These are phyloP conservation scores for Plenodomus lindquistii DNA, from an alignment of 2,329 filamentous ascomycete genomes.

Conservation along the genomic window DNA sequence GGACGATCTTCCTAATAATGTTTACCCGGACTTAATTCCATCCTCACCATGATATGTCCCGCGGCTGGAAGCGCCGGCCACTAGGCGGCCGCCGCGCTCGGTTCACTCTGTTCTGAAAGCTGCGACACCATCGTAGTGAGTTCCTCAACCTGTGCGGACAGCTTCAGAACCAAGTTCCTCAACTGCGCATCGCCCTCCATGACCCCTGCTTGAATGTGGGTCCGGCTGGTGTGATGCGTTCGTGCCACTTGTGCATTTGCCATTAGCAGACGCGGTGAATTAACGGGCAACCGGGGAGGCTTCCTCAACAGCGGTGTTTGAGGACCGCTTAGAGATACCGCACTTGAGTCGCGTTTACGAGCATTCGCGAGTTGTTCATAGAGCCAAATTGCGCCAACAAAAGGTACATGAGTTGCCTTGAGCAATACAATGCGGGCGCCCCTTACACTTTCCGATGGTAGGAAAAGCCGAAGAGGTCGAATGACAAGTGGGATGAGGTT, in stretches of 20 bases:
- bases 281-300: constrained; percentile 34
- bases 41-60: constrained; percentile 12
- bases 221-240: constrained; percentile 20
- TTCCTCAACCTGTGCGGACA: constrained; percentile 45
- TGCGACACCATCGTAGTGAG: constrained; percentile 45
- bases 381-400: constrained; percentile 69
- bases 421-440: constrained; percentile 61
- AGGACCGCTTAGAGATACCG: constrained; percentile 38
- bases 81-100: constrained; percentile 35
- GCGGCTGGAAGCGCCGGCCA: constrained; percentile 43
- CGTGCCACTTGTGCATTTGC: constrained; percentile 28
- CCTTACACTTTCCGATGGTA: constrained; percentile 68
- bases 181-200: constrained; percentile 38
- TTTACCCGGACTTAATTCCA: constrained; percentile 13
- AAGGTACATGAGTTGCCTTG: constrained; percentile 65
- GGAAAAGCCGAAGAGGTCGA: constrained; percentile 70
- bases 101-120: constrained; percentile 41
- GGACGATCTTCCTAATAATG: constrained; percentile 12
- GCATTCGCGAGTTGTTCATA: constrained; percentile 59
- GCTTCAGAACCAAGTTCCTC: constrained; percentile 43
- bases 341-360: constrained; percentile 21
- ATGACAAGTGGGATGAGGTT: constrained; percentile 76
- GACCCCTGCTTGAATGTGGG: constrained; percentile 26
- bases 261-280: constrained; percentile 36
- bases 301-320: constrained; percentile 33